phyloP scores from a whole-genome alignment of 1,139 yeast genomes.

The Geotrichum armillariae region DNA sequence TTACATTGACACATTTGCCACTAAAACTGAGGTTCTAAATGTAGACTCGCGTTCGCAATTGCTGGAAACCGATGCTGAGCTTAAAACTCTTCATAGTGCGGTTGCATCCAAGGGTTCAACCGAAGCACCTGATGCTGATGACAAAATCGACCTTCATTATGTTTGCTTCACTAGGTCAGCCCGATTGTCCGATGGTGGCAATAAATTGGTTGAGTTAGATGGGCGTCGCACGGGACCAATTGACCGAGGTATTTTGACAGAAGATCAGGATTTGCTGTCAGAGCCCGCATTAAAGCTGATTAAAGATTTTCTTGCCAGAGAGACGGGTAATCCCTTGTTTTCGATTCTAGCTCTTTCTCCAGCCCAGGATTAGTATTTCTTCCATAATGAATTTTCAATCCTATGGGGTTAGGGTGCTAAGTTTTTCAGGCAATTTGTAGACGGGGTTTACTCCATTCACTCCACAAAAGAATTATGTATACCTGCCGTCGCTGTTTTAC shows the following conservation, averaged over 20 bases:
- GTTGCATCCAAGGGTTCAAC: slow-evolving; percentile 75
- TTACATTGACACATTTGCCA: slow-evolving; percentile 37
- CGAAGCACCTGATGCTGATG: slow-evolving; percentile 71
- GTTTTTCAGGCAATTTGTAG: background rate
- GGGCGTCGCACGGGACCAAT: slow-evolving; percentile 84
- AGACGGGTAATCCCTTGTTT: slow-evolving; percentile 32
- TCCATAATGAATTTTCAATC: background rate
- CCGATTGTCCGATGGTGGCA: slow-evolving; percentile 42
- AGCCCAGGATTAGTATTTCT: background rate
- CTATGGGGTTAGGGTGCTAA: background rate
- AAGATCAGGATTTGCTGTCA: slow-evolving; percentile 55
- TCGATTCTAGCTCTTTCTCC: slow-evolving; percentile 42
- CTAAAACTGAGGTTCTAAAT: slow-evolving; percentile 30
- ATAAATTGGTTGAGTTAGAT: slow-evolving; percentile 74
- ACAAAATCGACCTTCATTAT: slow-evolving; percentile 67
- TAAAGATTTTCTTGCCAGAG: slow-evolving; percentile 59
- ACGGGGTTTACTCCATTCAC: too few species aligned
- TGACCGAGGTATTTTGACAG: slow-evolving; percentile 51
- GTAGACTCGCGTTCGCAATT: slow-evolving; percentile 46
- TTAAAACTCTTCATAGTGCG: slow-evolving; percentile 58
- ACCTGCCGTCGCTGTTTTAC: background rate
- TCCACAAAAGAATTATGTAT: background rate
- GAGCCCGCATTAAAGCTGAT: slow-evolving; percentile 54
- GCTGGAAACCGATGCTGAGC: slow-evolving; percentile 46
- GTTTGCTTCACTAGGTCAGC: slow-evolving; percentile 64